Conservation (phyloP, 768 basidiomycete genomes). For the Suillus hirtellus region DNA sequence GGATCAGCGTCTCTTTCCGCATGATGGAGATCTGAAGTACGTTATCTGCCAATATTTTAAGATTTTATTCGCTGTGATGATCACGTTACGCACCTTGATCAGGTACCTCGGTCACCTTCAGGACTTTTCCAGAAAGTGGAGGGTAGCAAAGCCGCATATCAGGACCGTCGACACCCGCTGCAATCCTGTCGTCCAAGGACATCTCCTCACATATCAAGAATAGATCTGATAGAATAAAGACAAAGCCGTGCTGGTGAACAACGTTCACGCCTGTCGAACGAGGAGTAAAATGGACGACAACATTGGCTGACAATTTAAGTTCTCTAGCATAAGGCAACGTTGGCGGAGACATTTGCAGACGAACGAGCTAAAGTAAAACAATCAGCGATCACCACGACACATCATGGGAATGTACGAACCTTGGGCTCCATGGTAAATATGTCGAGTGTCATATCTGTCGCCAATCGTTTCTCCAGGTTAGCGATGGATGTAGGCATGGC, state of each 20-base stretch:
- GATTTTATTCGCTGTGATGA: conserved; percentile 8
- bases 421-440: conserved; percentile 95
- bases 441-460: conserved; percentile 79
- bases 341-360: conserved; percentile 86
- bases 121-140: conserved; percentile 91
- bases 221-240: conserved; percentile 90
- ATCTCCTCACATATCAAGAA: conserved; percentile 91
- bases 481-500: conserved; percentile 58
- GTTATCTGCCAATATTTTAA: conserved; percentile 52
- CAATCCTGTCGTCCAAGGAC: conserved; percentile 58
- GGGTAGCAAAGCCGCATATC: conserved; percentile 96
- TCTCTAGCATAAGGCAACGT: conserved; percentile 75
- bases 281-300: conserved; percentile 75
- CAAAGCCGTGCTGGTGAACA: conserved; percentile 72
- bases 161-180: conserved; percentile 52
- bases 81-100: conserved; percentile 52
- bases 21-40: conserved; percentile 79
- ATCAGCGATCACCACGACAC: conserved; percentile 12
- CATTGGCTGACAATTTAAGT: conserved; percentile 71
- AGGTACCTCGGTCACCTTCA: conserved; percentile 64
- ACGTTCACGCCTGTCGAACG: conserved; percentile 73
- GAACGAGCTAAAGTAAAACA: conserved; percentile 65
- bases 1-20: conserved; percentile 78
- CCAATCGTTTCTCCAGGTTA: conserved; percentile 80
- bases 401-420: conserved; percentile 43